Percentiles rank a stretch among this genome's conserved stretches.
These are phyloP conservation scores for Tolypocladium cylindrosporum DNA, from an alignment of 2,329 filamentous ascomycete genomes.

Conservation along the genomic window DNA sequence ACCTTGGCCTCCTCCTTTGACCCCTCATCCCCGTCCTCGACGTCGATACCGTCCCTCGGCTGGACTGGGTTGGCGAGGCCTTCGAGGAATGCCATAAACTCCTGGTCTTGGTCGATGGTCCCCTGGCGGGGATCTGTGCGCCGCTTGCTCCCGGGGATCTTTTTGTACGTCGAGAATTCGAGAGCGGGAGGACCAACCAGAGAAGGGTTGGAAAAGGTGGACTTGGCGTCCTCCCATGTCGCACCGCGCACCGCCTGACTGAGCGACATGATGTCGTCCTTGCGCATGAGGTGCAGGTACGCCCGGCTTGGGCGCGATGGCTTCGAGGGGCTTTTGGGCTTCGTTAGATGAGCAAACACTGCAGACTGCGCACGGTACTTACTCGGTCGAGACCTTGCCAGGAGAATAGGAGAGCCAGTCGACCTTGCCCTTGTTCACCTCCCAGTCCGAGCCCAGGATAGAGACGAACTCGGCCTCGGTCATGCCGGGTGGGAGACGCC, in stretches of 20 bases:
- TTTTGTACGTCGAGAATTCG: conserved; percentile 77
- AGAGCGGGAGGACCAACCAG: conserved; percentile 70
- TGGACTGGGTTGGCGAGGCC: conserved; percentile 63
- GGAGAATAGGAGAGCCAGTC: conserved; percentile 65
- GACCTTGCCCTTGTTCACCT: conserved; percentile 65
- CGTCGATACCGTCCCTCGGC: conserved; percentile 32
- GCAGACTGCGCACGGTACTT: conserved; percentile 19
- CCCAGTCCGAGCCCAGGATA: conserved; percentile 73
- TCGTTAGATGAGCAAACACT: conserved; percentile 4
- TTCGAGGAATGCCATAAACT: conserved; percentile 90
- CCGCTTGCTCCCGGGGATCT: conserved; percentile 63
- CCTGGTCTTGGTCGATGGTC: conserved; percentile 91
- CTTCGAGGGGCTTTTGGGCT: conserved; percentile 59
- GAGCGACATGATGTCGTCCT: conserved; percentile 56
- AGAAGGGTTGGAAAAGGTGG: conserved; percentile 59
- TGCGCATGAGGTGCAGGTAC: conserved; percentile 72
- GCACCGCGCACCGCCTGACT: conserved; percentile 59
- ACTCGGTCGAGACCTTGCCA: conserved; percentile 78
- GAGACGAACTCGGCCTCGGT: conserved; percentile 67
- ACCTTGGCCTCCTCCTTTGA: conserved; percentile 47
- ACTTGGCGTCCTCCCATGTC: conserved; percentile 73
- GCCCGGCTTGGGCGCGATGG: conserved; percentile 70
- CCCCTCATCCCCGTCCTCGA: conserved; percentile 29
- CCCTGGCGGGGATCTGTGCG: conserved; percentile 79
- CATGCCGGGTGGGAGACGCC: conserved; percentile 77